These are phyloP conservation scores for Eucalyptus urophylla DNA, from an alignment of 345 rosid genomes.

Conservation along the genomic window DNA sequence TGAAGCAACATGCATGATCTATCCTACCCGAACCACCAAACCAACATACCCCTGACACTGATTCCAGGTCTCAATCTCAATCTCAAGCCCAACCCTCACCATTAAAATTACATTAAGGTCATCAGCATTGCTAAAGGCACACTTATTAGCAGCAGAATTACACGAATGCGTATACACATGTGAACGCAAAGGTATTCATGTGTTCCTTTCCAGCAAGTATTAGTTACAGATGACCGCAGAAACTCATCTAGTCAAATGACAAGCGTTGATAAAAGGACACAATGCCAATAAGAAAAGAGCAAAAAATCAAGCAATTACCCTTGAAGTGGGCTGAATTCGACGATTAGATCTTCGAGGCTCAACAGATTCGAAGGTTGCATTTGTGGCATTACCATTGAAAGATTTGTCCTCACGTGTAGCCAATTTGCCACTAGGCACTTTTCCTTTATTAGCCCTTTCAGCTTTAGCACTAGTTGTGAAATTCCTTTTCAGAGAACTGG, in stretches of 20 bases:
- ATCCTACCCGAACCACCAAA: neutral
- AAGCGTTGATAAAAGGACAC: neutral
- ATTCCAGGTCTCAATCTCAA: neutral
- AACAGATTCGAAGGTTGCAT: conserved; percentile 18
- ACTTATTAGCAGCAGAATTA: neutral
- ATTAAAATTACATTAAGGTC: neutral
- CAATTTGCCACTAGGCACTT: conserved; percentile 21
- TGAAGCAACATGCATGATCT: neutral
- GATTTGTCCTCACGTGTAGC: conserved; percentile 33
- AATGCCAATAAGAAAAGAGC: neutral
- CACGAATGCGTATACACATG: neutral
- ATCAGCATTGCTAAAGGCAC: neutral
- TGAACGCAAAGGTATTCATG: neutral
- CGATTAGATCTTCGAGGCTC: conserved; percentile 96
- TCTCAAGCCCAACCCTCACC: neutral
- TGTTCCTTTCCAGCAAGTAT: neutral
- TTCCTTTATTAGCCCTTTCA: conserved; percentile 28
- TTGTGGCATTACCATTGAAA: conserved; percentile 17
- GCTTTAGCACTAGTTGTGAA: conserved; percentile 13
- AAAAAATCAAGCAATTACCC: conserved; percentile 25
- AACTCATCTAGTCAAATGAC: neutral
- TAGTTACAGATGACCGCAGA: neutral
- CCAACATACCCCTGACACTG: neutral
- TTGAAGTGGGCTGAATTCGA: conserved; percentile 94
- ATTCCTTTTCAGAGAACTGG: neutral